These are phyloP conservation scores for Hordeum marinum DNA, from an alignment of 176 grass and related monocot genomes.

Conservation along the genomic window DNA sequence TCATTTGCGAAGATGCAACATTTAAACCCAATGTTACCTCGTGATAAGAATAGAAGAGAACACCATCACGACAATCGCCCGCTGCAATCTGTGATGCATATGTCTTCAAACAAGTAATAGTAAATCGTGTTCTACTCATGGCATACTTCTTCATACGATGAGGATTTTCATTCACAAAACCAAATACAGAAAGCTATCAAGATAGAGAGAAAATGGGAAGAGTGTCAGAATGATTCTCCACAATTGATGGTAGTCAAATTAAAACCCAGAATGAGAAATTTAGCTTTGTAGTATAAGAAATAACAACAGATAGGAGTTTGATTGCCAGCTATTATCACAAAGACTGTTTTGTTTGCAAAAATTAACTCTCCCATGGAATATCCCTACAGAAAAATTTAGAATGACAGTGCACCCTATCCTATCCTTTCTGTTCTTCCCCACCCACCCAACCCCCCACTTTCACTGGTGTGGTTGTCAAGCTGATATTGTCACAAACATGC, in stretches of 20 bases:
- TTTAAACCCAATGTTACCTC: constrained; percentile 60
- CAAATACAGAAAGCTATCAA: constrained; percentile 74
- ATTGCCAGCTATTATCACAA: neutral
- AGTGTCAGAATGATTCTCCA: constrained; percentile 25
- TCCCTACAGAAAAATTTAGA: neutral
- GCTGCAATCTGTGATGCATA: constrained; percentile 75
- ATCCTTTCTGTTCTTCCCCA: neutral
- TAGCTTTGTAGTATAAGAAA: constrained; percentile 17
- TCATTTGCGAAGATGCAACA: constrained; percentile 12
- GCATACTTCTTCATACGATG: constrained; percentile 69
- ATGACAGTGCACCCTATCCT: neutral
- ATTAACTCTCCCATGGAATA: neutral
- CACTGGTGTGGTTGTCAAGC: neutral
- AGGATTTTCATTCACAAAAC: constrained; percentile 79
- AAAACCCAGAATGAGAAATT: neutral
- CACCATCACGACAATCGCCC: constrained; percentile 98
- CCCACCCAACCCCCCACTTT: neutral
- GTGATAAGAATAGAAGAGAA: constrained; percentile 93
- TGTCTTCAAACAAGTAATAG: constrained; percentile 87
- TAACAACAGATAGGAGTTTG: neutral
- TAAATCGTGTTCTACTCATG: constrained; percentile 64
- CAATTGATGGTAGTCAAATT: neutral
- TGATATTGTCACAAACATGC: constrained; percentile 5
- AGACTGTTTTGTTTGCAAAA: neutral
- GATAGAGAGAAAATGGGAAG: constrained; percentile 2